Evolutionary conservation across 2,329 filamentous ascomycete genomes (phyloP), one percentile per base, ranked within the genome.

Genomic region (Allantophomopsis cytisporea): DNA sequence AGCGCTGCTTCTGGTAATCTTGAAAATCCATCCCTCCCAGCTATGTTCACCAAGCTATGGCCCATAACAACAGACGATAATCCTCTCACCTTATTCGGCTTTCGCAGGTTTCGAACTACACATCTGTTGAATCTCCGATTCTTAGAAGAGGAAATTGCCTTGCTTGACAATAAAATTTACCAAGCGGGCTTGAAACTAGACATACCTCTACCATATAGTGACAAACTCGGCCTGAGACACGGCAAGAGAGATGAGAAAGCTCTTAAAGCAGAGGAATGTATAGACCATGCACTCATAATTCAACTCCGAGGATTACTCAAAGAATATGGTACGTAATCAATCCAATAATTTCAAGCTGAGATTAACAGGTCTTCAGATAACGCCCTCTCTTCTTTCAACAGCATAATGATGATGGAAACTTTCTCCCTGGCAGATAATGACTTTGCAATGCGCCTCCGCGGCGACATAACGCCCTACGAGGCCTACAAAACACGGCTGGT

Each of bases 401-500:
- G 10, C 23, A 8, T 28, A 28, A 28, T 28, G 23, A 28, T 28
- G 23, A 28, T 20, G 18, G 18, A 28, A 28, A 28, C 23, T 8
- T 28, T 28, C 8, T 4, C 23, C 23, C 23, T 28, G 23, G 23
- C 23, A 6, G 23, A 28, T 10, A 28, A 28, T 8, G 7, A 28
- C 8, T 28, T 28, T 8, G 23, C 23, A 28, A 12, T 8, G 5
- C 4, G 23, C 8, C 23, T 28, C 23, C 23, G 49, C 10, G 51
- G 56, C 18, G 18, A 20, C 33, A 45, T 55, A 17, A 54, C 43
- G 10, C 41, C 55, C 12, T 44, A 50, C 35, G 54, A 60, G 43
- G 50, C 46, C 21, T 56, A 58, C 40, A 54, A 58, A 20, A 59
- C 55, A 8, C 48, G 56, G 36, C 45, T 60, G 12, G 38, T 60